phyloP scores from a whole-genome alignment of 371 early-diverging fungal genomes.

The Choanephora cucurbitarum region DNA sequence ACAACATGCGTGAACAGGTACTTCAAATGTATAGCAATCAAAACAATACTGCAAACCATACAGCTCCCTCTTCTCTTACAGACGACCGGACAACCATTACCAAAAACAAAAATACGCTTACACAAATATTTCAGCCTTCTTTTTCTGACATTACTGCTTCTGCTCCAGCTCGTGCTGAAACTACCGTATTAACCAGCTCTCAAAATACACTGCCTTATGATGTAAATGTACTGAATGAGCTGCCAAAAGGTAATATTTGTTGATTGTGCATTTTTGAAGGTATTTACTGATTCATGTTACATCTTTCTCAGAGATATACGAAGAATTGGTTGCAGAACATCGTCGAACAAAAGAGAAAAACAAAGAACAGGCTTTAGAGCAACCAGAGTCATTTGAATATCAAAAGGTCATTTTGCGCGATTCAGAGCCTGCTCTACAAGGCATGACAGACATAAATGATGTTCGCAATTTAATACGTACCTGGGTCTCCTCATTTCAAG shows the following conservation, averaged over 20 bases:
- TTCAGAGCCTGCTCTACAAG: conserved; percentile 33
- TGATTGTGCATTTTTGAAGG: background rate
- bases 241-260: conserved; percentile 28
- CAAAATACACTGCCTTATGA: conserved; percentile 12
- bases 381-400: background rate
- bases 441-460: conserved; percentile 24
- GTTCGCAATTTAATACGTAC: conserved; percentile 28
- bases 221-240: conserved; percentile 28
- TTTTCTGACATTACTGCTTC: background rate
- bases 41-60: background rate
- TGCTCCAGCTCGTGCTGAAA: background rate
- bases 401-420: background rate
- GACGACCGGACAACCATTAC: background rate
- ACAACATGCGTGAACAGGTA: conserved; percentile 38
- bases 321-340: conserved; percentile 9
- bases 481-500: conserved; percentile 31
- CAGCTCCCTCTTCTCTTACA: background rate
- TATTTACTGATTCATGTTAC: background rate
- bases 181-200: background rate
- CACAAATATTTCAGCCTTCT: background rate
- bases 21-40: conserved; percentile 37
- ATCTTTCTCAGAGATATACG: background rate
- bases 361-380: background rate
- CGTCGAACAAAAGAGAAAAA: background rate
- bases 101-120: background rate